A percentile compares a stretch with the other conserved stretches of the same genome.
These are phyloP conservation scores for Lactarius sanguifluus DNA, from an alignment of 768 basidiomycete genomes.

Conservation along the genomic window DNA sequence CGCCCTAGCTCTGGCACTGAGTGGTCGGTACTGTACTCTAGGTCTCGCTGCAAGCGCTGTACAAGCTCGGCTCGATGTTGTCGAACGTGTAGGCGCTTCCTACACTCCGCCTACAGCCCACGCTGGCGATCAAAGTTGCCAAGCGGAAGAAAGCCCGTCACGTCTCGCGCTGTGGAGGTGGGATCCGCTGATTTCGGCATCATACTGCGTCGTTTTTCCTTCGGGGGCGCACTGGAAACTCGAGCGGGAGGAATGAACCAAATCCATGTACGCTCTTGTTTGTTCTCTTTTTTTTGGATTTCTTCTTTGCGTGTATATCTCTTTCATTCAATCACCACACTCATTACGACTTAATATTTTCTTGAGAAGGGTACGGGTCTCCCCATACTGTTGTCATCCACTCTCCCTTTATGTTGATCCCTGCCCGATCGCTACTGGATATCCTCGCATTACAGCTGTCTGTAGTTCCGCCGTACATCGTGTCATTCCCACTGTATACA, in stretches of 20 bases:
- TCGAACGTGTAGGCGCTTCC: constrained; percentile 33
- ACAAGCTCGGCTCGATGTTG: constrained; percentile 34
- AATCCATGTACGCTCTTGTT: neutral
- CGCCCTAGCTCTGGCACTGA: too few species aligned
- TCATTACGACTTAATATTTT: neutral
- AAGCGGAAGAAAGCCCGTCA: constrained; percentile 39
- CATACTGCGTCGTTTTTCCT: constrained; percentile 34
- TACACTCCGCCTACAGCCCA: constrained; percentile 37
- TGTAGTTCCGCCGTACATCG: too few species aligned
- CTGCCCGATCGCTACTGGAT: too few species aligned
- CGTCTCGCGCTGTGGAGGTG: constrained; percentile 34
- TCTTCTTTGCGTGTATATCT: neutral
- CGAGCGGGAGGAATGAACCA: constrained; percentile 7
- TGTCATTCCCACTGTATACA: too few species aligned
- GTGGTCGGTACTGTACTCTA: too few species aligned
- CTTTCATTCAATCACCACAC: neutral
- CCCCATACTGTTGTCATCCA: too few species aligned
- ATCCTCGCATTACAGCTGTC: too few species aligned
- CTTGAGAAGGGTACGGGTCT: too few species aligned
- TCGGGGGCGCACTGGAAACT: constrained; percentile 34
- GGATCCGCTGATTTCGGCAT: constrained; percentile 31
- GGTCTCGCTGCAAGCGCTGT: constrained; percentile 24
- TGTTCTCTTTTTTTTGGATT: neutral
- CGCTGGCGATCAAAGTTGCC: constrained; percentile 39
- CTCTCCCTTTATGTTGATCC: too few species aligned